Base-by-base conservation (phyloP, 176 grass and related monocot genomes). In the Juncus effusus region DNA sequence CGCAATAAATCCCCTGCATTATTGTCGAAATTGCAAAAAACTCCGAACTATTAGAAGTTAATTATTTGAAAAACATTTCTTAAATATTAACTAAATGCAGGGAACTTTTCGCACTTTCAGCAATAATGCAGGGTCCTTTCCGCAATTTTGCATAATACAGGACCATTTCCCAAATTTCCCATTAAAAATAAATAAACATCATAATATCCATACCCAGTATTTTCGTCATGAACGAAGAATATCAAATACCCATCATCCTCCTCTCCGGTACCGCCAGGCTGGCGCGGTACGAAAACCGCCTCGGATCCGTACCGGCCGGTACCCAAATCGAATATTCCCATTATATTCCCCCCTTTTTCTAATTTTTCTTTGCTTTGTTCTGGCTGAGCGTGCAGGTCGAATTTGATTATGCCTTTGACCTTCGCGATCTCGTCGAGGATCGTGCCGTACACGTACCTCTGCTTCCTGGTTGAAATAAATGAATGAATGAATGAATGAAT, bases 181-280 rank as follows among this genome's bases (percentile, higher is more conserved):
- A 47, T 47, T 47, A 6, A 45, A 45, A 47, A 6, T 47, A 47
- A 6, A 6, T 2, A 47, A 47, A 6, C 19, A 28, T 28, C 0
- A 28, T 28, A 28, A 28, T 1, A 28, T 28, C 19, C 62, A 16
- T 95, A 92, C 94, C 94, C 83, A 53, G 88, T 86, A 59, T 92
- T 92, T 75, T 97, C 88, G 10, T 97, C 78, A 13, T 92, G 88
- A 8, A 89, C 94, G 68, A 92, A 92, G 74, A 84, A 86, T 72
- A 92, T 92, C 72, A 97, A 68, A 63, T 84, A 92, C 36, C 94
- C 88, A 64, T 97, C 88, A 59, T 89, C 94, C 69, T 97, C 93
- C 72, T 92, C 94, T 57, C 62, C 72, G 44, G 80, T 81, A 9
- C 86, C 19, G 10, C 88, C 85, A 42, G 80, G 72, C 13, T 82